Conservation (phyloP, 2,329 filamentous ascomycete genomes). For the Aspergillus nomiae region DNA sequence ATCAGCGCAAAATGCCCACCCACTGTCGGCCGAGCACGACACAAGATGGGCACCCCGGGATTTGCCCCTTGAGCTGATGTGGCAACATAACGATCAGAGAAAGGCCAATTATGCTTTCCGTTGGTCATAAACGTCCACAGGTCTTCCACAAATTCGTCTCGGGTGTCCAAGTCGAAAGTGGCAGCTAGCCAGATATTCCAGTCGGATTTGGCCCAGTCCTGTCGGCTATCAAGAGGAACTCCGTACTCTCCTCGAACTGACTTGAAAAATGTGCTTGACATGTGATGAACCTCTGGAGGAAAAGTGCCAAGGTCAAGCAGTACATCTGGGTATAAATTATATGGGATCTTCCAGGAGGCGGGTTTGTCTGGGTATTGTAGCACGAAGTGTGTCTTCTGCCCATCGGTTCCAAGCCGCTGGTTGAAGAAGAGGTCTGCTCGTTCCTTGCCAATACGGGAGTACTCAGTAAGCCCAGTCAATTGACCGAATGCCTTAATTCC, state of each 20-base stretch:
- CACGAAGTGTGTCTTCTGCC: conserved; percentile 42
- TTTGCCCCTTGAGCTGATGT: conserved; percentile 32
- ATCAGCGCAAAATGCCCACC: conserved; percentile 48
- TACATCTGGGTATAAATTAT: conserved; percentile 46
- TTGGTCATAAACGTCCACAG: conserved; percentile 47
- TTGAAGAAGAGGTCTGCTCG: conserved; percentile 40
- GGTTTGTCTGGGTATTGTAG: conserved; percentile 41
- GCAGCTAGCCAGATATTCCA: conserved; percentile 49
- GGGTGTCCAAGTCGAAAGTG: conserved; percentile 31
- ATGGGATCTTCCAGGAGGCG: conserved; percentile 40
- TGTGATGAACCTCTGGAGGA: conserved; percentile 35
- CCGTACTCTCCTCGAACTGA: conserved; percentile 39
- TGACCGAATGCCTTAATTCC: conserved; percentile 49
- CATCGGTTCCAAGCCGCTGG: conserved; percentile 38
- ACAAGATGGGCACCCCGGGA: conserved; percentile 36
- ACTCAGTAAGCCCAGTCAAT: conserved; percentile 39
- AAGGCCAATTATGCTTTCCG: conserved; percentile 46
- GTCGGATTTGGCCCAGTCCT: conserved; percentile 47
- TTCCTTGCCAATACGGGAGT: conserved; percentile 37
- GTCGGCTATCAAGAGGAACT: conserved; percentile 42
- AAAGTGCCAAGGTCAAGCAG: conserved; percentile 44
- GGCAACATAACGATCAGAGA: conserved; percentile 46
- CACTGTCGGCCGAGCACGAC: conserved; percentile 44
- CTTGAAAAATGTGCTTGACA: conserved; percentile 41
- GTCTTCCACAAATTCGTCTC: conserved; percentile 41